These are phyloP conservation scores for Aurifilum marmelostoma DNA, from an alignment of 2,329 filamentous ascomycete genomes.

Conservation along the genomic window DNA sequence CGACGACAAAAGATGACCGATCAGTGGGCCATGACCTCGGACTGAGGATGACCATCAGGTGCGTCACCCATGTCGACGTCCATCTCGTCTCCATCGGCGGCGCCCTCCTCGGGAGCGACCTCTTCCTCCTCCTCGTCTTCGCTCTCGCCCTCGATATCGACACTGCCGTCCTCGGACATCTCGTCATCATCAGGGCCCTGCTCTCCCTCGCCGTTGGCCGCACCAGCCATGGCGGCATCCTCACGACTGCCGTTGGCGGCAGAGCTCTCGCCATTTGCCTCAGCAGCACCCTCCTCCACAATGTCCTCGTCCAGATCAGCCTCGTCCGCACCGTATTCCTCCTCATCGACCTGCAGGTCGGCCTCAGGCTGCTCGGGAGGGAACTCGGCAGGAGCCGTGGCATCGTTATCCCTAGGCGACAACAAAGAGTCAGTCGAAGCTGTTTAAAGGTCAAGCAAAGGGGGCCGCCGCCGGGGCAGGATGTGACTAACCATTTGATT, in stretches of 20 bases:
- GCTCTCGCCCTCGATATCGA: conserved; percentile 45
- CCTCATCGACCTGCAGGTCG: conserved; percentile 82
- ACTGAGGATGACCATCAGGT: conserved; percentile 23
- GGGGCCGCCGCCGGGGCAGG: neutral
- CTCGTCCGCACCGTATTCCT: conserved; percentile 90
- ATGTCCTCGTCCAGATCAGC: conserved; percentile 68
- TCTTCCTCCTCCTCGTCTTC: conserved; percentile 44
- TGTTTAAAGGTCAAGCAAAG: neutral
- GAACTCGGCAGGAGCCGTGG: conserved; percentile 92
- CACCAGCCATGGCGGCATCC: conserved; percentile 41
- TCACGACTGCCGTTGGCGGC: conserved; percentile 26
- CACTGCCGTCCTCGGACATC: conserved; percentile 44
- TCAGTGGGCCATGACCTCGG: conserved; percentile 29
- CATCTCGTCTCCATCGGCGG: conserved; percentile 40
- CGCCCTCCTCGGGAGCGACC: conserved; percentile 36
- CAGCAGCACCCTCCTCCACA: conserved; percentile 56
- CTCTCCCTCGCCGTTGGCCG: conserved; percentile 33
- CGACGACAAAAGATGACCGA: conserved; percentile 21
- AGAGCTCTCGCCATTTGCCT: conserved; percentile 34
- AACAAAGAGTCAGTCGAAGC: conserved; percentile 16
- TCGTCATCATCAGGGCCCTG: conserved; percentile 41
- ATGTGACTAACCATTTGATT: conserved; percentile 83
- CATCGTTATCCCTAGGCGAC: conserved; percentile 84
- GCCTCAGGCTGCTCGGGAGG: conserved; percentile 98
- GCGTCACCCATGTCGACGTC: conserved; percentile 39